A percentile compares a stretch with the other conserved stretches of the same genome.
These are phyloP conservation scores for Echium plantagineum DNA, from an alignment of 257 asterid species.

Conservation along the genomic window DNA sequence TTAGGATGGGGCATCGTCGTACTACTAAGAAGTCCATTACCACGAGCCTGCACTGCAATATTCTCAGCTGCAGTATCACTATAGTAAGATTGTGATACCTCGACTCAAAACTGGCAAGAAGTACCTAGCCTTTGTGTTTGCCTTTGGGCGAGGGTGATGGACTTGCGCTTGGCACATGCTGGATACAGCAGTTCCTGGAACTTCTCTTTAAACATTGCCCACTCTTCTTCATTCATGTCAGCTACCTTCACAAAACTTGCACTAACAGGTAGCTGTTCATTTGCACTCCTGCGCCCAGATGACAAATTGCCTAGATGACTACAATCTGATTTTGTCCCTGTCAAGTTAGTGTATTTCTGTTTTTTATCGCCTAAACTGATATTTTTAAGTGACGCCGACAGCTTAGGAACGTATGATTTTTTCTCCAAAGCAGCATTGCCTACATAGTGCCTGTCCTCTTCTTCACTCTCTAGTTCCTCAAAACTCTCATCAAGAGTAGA, in stretches of 20 bases:
- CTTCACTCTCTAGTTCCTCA: constrained; percentile 56
- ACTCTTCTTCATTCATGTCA: constrained; percentile 76
- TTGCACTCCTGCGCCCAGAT: constrained; percentile 80
- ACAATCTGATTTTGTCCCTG: constrained; percentile 35
- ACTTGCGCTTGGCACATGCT: constrained; percentile 59
- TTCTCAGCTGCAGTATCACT: constrained; percentile 18
- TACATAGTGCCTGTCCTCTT: constrained; percentile 25
- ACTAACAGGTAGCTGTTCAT: constrained; percentile 84
- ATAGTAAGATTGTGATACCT: constrained; percentile 16
- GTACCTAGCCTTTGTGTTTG: constrained; percentile 96
- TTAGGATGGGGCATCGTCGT: constrained; percentile 17
- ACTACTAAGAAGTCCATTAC: constrained; percentile 26
- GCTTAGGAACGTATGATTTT: constrained; percentile 26
- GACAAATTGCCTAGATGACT: constrained; percentile 40
- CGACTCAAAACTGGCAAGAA: constrained; percentile 94
- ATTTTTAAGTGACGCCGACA: constrained; percentile 46
- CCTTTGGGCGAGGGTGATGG: constrained; percentile 44
- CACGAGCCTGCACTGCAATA: constrained; percentile 21
- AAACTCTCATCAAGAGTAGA: constrained; percentile 54
- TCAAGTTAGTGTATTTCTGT: constrained; percentile 35
- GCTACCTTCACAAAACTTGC: constrained; percentile 73
- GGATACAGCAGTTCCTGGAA: constrained; percentile 65
- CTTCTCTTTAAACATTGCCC: constrained; percentile 75
- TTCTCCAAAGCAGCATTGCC: constrained; percentile 18
- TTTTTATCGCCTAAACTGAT: constrained; percentile 52